phyloP scores from a whole-genome alignment of 148 eudicot genomes.

The Vaccinium darrowii region DNA sequence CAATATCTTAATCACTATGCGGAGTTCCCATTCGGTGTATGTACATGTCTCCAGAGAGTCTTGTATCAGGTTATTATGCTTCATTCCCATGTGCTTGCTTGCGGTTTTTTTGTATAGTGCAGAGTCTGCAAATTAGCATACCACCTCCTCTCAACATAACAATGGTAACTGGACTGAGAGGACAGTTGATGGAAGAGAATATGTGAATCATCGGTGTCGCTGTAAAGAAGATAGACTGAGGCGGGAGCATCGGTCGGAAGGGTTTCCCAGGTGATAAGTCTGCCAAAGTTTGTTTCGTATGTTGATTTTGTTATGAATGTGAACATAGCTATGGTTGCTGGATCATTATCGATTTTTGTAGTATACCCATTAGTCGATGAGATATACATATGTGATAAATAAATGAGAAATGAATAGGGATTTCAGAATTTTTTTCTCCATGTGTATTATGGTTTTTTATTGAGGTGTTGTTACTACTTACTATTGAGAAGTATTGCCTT shows the following conservation, averaged over 20 bases:
- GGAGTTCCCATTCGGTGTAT: slow-evolving; percentile 29
- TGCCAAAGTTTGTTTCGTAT: slow-evolving; percentile 28
- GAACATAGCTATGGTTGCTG: slow-evolving; percentile 23
- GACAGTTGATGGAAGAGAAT: slow-evolving; percentile 20
- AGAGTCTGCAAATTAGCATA: slow-evolving; percentile 17
- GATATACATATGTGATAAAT: slow-evolving; percentile 14
- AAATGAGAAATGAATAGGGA: slow-evolving; percentile 15
- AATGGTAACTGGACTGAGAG: slow-evolving; percentile 29
- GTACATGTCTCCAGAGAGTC: slow-evolving; percentile 32
- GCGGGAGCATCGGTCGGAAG: slow-evolving; percentile 18
- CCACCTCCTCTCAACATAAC: slow-evolving; percentile 31
- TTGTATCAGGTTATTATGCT: slow-evolving; percentile 32
- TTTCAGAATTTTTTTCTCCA: slow-evolving; percentile 3
- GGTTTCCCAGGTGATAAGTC: slow-evolving; percentile 26
- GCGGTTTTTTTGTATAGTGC: slow-evolving; percentile 42
- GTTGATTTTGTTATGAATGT: slow-evolving; percentile 31
- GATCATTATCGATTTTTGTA: slow-evolving; percentile 28
- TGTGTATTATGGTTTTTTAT: neutral
- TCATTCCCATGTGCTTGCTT: slow-evolving; percentile 41
- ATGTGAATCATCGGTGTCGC: slow-evolving; percentile 7
- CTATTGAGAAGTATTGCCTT: neutral
- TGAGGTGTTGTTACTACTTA: neutral
- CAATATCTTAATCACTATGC: slow-evolving; percentile 26
- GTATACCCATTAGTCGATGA: slow-evolving; percentile 27
- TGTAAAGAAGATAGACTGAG: slow-evolving; percentile 16